Base-by-base conservation (phyloP, 2,329 filamentous ascomycete genomes). In the Diaporthe citriasiana region DNA sequence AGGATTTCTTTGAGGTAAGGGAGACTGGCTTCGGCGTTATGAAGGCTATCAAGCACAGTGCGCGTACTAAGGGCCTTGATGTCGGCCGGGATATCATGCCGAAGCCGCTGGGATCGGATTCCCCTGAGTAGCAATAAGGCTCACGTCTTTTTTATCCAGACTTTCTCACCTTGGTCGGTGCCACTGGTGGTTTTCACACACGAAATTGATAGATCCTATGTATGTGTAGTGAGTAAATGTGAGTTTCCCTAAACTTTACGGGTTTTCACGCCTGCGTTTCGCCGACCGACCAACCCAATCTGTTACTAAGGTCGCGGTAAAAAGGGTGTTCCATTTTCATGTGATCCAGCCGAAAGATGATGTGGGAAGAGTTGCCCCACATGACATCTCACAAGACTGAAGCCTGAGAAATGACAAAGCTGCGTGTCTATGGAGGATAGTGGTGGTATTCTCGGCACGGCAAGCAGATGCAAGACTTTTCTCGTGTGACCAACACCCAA, bases 11-110 rank as follows among this genome's bases (percentile, higher is more conserved):
- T 13, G 63, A 66, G 45, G 51, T 30, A 8, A 51, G 15, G 8
- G 4, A 35, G 30, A 66, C 63, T 19, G 63, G 63, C 3, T 66
- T 66, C 5, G 63, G 63, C 1, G 13, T 51, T 3, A 51, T 66
- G 63, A 50, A 66, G 7, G 63, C 63, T 3, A 51, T 66, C 22
- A 66, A 15, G 6, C 63, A 66, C 45, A 66, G 63, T 25, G 63
- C 63, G 6, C 33, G 45, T 1, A 51, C 38, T 12, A 45, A 66
- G 33, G 63, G 45, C 9, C 19, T 38, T 2, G 45, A 66, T 30
- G 47, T 66, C 33, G 33, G 33, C 0, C 51, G 63, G 63, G 63
- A 51, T 27, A 2, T 66, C 30, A 53, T 51, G 63, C 63, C 45
- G 0, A 66, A 66, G 45, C 45, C 63, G 7, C 3, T 66, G 6